These are phyloP conservation scores for Eutypella sp. DNA, from an alignment of 2,329 filamentous ascomycete species.

Conservation along the genomic window DNA sequence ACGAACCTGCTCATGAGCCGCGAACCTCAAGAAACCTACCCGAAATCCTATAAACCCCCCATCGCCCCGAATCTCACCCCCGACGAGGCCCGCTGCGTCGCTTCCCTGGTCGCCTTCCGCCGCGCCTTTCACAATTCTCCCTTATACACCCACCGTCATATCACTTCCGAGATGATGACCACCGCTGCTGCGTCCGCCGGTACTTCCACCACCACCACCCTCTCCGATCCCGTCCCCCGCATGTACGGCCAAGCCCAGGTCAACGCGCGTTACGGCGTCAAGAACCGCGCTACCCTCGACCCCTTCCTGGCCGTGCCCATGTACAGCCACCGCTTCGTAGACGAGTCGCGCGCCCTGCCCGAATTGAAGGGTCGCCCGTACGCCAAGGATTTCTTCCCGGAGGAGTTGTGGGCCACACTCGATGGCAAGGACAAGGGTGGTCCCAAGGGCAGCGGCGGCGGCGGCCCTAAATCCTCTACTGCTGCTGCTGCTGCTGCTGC, in stretches of 20 bases:
- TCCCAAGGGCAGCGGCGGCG: constrained; percentile 18
- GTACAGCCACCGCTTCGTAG: constrained; percentile 51
- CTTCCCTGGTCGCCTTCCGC: constrained; percentile 50
- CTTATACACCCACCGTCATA: constrained; percentile 52
- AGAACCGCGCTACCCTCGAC: constrained; percentile 51
- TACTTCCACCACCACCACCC: constrained; percentile 3
- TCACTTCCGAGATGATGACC: constrained; percentile 6
- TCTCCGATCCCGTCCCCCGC: constrained; percentile 34
- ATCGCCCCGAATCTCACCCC: constrained; percentile 37
- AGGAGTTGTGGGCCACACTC: constrained; percentile 50
- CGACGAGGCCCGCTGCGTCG: constrained; percentile 43
- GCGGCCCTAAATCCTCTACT: not conserved
- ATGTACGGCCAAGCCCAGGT: constrained; percentile 54
- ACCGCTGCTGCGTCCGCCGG: not conserved
- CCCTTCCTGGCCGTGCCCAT: constrained; percentile 55
- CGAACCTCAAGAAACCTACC: constrained; percentile 55
- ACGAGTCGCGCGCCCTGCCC: constrained; percentile 47
- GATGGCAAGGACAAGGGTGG: constrained; percentile 42
- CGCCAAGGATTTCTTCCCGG: constrained; percentile 47
- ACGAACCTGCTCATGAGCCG: constrained; percentile 43
- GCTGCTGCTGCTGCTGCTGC: too few species aligned
- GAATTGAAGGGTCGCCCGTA: constrained; percentile 48
- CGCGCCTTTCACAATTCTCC: constrained; percentile 51
- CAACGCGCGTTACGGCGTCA: constrained; percentile 51
- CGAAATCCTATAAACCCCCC: constrained; percentile 44